phyloP scores from a whole-genome alignment of 2,329 filamentous ascomycete species.

The Talaromyces islandicus region DNA sequence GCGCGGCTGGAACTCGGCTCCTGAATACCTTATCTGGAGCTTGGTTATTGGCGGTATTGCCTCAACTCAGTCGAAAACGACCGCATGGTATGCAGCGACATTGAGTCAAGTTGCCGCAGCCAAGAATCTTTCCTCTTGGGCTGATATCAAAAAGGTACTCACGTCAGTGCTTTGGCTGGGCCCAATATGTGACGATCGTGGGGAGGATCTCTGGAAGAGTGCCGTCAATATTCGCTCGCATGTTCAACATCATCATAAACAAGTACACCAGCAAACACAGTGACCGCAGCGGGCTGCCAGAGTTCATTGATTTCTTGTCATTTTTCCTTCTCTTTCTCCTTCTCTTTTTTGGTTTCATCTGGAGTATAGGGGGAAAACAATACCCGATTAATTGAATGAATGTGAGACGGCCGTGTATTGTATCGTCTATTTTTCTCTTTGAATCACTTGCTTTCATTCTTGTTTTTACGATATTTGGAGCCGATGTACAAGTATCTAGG shows the following conservation, averaged over 20 bases:
- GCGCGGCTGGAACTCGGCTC: conserved; percentile 12
- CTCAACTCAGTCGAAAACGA: conserved; percentile 14
- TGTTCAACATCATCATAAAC: conserved; percentile 4
- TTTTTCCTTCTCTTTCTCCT: not conserved
- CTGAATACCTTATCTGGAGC: conserved; percentile 17
- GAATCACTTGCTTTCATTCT: not conserved
- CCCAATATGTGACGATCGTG: conserved; percentile 18
- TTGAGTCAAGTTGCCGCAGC: conserved; percentile 13
- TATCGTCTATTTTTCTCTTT: not conserved
- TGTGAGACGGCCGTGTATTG: not conserved
- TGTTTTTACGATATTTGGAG: not conserved
- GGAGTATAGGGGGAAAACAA: not conserved
- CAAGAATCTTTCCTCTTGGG: conserved; percentile 15
- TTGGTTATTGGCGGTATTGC: conserved; percentile 17
- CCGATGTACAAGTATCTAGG: not conserved
- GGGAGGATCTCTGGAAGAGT: conserved; percentile 15
- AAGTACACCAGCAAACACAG: not conserved
- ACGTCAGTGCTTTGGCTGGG: conserved; percentile 17
- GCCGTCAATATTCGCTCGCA: conserved; percentile 7
- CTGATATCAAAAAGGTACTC: conserved; percentile 13
- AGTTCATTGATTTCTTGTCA: not conserved
- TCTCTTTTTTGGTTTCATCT: not conserved
- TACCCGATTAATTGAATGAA: not conserved
- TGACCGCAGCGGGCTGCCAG: not conserved
- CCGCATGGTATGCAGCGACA: conserved; percentile 14